A percentile compares a stretch with the other conserved stretches of the same genome.
Evolutionary conservation across 139 green algal species (phyloP).

Genomic region (Micromonas pusilla): DNA sequence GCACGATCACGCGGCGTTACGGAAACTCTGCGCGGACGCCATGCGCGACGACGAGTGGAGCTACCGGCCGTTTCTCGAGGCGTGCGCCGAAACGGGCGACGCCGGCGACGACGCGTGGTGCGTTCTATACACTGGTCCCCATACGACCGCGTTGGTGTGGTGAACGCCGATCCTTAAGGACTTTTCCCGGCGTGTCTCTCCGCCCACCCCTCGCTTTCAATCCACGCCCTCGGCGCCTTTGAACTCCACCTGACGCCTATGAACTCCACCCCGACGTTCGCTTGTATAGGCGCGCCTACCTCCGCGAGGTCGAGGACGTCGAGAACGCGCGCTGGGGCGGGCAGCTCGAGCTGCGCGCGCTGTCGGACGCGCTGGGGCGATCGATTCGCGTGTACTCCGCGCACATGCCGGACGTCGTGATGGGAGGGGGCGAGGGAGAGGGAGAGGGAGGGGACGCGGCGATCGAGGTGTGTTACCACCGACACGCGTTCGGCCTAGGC

Average conservation of each 20-base stretch:
- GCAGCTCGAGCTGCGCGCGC: slow-evolving; percentile 78
- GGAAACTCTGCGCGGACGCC: slow-evolving; percentile 55
- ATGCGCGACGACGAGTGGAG: slow-evolving; percentile 62
- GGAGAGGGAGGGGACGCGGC: slow-evolving; percentile 35
- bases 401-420: slow-evolving; percentile 53
- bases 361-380: slow-evolving; percentile 55
- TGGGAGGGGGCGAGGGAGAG: slow-evolving; percentile 71
- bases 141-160: no score
- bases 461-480: slow-evolving; percentile 75
- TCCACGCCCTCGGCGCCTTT: no score
- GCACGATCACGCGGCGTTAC: slow-evolving; percentile 50
- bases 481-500: slow-evolving; percentile 82
- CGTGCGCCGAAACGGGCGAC: slow-evolving; percentile 33
- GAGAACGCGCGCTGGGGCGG: slow-evolving; percentile 79
- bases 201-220: no score
- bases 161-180: no score
- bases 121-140: no score
- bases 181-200: no score
- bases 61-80: slow-evolving; percentile 60
- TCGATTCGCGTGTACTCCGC: slow-evolving; percentile 62
- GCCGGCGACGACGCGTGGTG: slow-evolving; percentile 39
- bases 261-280: no score
- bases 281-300: no score
- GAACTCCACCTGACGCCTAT: no score
- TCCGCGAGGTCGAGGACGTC: slow-evolving; percentile 58